phyloP scores from a whole-genome alignment of 805 yeast species.

The Ogataea haglerorum region DNA sequence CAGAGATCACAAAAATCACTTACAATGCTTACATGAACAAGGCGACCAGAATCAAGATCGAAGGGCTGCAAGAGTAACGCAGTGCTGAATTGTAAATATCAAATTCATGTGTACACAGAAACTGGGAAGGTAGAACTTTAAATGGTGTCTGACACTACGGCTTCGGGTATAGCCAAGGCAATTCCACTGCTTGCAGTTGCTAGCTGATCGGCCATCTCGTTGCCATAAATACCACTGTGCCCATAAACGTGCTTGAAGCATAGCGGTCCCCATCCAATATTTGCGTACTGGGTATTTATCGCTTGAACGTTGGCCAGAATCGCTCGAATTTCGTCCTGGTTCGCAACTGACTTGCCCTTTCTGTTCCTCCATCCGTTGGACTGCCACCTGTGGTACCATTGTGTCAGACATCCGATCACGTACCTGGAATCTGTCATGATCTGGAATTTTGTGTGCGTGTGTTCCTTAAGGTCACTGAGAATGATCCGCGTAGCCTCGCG shows the following conservation, averaged over 20 bases:
- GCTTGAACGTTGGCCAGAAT: conserved; percentile 26
- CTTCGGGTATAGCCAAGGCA: neutral
- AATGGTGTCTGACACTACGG: too few relatives aligned
- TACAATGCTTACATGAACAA: conserved; percentile 82
- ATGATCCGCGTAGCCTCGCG: conserved; percentile 49
- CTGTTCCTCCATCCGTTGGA: conserved; percentile 50
- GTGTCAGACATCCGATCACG: conserved; percentile 50
- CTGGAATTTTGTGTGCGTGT: conserved; percentile 29
- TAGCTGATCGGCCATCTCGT: conserved; percentile 70
- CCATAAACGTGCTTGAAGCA: conserved; percentile 64
- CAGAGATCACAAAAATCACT: conserved; percentile 81
- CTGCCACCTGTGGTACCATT: conserved; percentile 59
- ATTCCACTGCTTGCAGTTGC: conserved; percentile 50
- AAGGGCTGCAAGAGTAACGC: conserved; percentile 1
- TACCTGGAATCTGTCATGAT: conserved; percentile 74
- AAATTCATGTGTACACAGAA: neutral
- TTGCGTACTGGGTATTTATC: conserved; percentile 38
- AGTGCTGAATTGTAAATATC: neutral
- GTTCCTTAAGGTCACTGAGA: conserved; percentile 28
- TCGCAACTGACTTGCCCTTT: conserved; percentile 43
- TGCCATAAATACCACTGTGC: conserved; percentile 67
- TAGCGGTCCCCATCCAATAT: conserved; percentile 37
- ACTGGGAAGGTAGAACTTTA: neutral
- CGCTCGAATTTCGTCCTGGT: conserved; percentile 47
- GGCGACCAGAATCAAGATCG: conserved; percentile 46